These are phyloP conservation scores for Penicillium frequentans DNA, from an alignment of 2,329 filamentous ascomycete genomes.

Conservation along the genomic window DNA sequence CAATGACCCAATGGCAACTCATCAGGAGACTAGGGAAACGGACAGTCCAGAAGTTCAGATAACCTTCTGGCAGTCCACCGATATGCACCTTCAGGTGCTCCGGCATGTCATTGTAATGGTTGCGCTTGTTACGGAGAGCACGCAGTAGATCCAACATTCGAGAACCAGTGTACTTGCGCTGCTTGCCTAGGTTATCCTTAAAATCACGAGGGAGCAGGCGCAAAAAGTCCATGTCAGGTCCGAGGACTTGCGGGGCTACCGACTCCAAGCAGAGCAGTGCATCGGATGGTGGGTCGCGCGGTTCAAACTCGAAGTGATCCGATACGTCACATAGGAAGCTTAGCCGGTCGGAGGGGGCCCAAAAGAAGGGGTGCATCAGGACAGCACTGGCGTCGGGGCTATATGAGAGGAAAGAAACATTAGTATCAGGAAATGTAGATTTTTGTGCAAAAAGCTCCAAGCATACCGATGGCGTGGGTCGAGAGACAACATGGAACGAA, in stretches of 20 bases:
- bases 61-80: conserved; percentile 74
- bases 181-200: conserved; percentile 85
- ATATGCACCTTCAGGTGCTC: conserved; percentile 73
- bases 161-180: conserved; percentile 88
- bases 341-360: conserved; percentile 83
- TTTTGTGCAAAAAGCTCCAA: not conserved
- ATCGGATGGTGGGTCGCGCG: conserved; percentile 74
- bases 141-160: conserved; percentile 82
- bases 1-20: conserved; percentile 73
- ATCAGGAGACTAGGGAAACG: conserved; percentile 78
- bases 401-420: not conserved
- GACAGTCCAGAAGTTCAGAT: conserved; percentile 78
- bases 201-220: conserved; percentile 74
- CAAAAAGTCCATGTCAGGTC: conserved; percentile 73
- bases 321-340: conserved; percentile 94
- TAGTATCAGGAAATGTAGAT: not conserved
- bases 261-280: conserved; percentile 62
- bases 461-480: conserved; percentile 60
- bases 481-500: conserved; percentile 73
- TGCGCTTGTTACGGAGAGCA: conserved; percentile 91
- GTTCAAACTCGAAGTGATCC: conserved; percentile 93
- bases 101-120: conserved; percentile 96
- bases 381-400: conserved; percentile 73
- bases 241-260: conserved; percentile 44
- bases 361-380: conserved; percentile 95